Evolutionary conservation across 441 rosid genomes (phyloP).

Genomic region (Arabidopsis hybrid): DNA sequence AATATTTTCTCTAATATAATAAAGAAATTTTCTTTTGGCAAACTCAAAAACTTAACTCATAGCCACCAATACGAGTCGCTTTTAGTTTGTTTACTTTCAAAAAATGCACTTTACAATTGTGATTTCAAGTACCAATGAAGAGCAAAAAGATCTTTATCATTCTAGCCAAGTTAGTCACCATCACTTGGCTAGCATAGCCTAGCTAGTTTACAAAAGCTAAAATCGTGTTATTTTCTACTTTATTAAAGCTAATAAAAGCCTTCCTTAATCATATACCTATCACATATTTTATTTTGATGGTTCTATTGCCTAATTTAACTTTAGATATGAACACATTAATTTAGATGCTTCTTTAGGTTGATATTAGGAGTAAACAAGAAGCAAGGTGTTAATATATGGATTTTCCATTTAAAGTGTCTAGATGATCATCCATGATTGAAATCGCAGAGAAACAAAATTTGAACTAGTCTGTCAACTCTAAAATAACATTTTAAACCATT

Average conservation of each 20-base stretch:
- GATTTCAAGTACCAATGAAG: constrained; percentile 45
- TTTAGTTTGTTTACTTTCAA: constrained; percentile 27
- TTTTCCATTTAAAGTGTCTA: background rate
- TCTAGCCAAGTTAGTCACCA: constrained; percentile 47
- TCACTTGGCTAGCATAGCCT: constrained; percentile 39
- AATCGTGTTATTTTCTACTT: constrained; percentile 38
- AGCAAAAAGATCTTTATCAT: constrained; percentile 18
- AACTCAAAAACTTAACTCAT: constrained; percentile 34
- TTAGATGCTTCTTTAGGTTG: constrained; percentile 13
- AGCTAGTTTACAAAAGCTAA: constrained; percentile 41
- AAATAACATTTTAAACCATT: background rate
- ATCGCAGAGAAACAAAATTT: background rate
- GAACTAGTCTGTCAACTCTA: background rate
- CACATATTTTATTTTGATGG: constrained; percentile 40
- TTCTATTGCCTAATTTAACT: constrained; percentile 37
- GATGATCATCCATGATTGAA: background rate
- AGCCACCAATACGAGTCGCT: constrained; percentile 39
- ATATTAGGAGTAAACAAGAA: constrained; percentile 1
- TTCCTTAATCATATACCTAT: constrained; percentile 38
- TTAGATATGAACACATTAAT: constrained; percentile 7
- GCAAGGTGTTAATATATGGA: background rate
- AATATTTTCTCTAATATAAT: constrained; percentile 44
- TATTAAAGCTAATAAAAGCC: constrained; percentile 37
- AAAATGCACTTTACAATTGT: constrained; percentile 45
- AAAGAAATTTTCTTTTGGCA: constrained; percentile 16